Percentiles rank a stretch among this genome's conserved stretches.
Evolutionary conservation across 2,329 filamentous ascomycete genomes (phyloP).

Genomic region (Penicillium sp.): DNA sequence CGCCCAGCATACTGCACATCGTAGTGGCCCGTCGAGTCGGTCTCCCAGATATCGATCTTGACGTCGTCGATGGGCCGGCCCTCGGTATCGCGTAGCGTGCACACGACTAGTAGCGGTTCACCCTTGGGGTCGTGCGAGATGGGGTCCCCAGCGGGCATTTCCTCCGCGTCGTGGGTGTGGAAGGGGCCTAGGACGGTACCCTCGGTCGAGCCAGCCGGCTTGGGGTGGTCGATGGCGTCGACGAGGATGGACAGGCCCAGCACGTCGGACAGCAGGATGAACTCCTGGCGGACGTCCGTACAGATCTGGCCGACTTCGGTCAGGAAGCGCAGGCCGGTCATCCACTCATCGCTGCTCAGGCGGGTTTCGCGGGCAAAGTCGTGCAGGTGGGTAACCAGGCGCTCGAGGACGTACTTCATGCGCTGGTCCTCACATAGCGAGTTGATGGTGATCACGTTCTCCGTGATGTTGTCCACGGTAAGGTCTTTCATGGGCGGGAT

Average conservation of each 20-base stretch:
- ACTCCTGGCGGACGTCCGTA: constrained; percentile 73
- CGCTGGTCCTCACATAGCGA: constrained; percentile 64
- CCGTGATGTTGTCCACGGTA: constrained; percentile 76
- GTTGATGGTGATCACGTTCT: constrained; percentile 72
- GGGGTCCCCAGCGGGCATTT: constrained; percentile 52
- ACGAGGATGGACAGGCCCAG: constrained; percentile 76
- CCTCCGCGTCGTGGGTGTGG: constrained; percentile 73
- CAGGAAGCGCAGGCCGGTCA: constrained; percentile 68
- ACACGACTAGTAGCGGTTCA: constrained; percentile 68
- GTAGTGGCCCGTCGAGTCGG: constrained; percentile 74
- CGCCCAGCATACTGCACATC: constrained; percentile 72
- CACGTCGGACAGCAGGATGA: constrained; percentile 77
- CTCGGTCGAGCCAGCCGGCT: constrained; percentile 66
- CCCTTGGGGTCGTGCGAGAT: constrained; percentile 70
- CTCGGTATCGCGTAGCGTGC: constrained; percentile 63
- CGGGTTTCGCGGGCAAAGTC: constrained; percentile 78
- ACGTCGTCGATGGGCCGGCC: constrained; percentile 63
- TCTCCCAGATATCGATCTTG: constrained; percentile 82
- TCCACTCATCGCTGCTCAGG: constrained; percentile 75
- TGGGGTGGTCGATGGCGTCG: constrained; percentile 80
- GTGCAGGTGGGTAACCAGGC: constrained; percentile 73
- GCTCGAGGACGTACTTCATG: constrained; percentile 68
- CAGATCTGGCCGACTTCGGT: constrained; percentile 71
- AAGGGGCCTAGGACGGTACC: constrained; percentile 79
- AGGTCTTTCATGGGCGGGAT: constrained; percentile 61